phyloP scores from a whole-genome alignment of 805 yeast species.

The Kodamaea kakaduensis region DNA sequence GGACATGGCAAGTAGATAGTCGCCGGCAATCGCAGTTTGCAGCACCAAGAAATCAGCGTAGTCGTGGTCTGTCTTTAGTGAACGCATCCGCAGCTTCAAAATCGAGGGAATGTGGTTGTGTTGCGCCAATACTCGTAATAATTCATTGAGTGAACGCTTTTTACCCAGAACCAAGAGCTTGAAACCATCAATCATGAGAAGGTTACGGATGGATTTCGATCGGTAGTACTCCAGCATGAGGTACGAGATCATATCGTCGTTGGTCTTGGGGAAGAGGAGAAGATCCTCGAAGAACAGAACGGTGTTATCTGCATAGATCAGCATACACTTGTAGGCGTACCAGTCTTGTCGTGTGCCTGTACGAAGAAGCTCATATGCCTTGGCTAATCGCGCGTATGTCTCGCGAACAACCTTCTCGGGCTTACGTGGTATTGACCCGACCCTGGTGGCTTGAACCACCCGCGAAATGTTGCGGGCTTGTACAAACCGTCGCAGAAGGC shows the following conservation, averaged over 20 bases:
- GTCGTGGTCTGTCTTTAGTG: not conserved
- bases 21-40: conserved; percentile 20
- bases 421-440: too few species aligned
- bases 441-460: too few species aligned
- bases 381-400: not conserved
- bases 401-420: not conserved
- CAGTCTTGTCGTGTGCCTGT: conserved; percentile 9
- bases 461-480: too few species aligned
- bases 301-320: conserved; percentile 12
- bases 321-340: conserved; percentile 14
- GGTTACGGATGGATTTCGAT: conserved; percentile 18
- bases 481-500: too few species aligned
- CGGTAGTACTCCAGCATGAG: conserved; percentile 13
- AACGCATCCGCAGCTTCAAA: not conserved
- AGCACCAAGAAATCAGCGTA: conserved; percentile 15
- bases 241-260: conserved; percentile 16
- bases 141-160: conserved; percentile 6
- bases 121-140: conserved; percentile 9
- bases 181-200: conserved; percentile 17
- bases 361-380: conserved; percentile 12
- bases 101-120: conserved; percentile 1
- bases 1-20: conserved; percentile 21
- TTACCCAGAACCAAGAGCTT: conserved; percentile 9
- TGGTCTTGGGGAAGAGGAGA: conserved; percentile 16
- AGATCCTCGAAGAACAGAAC: conserved; percentile 19